These are phyloP conservation scores for Beauveria medogensis DNA, from an alignment of 2,329 filamentous ascomycete species.

Conservation along the genomic window DNA sequence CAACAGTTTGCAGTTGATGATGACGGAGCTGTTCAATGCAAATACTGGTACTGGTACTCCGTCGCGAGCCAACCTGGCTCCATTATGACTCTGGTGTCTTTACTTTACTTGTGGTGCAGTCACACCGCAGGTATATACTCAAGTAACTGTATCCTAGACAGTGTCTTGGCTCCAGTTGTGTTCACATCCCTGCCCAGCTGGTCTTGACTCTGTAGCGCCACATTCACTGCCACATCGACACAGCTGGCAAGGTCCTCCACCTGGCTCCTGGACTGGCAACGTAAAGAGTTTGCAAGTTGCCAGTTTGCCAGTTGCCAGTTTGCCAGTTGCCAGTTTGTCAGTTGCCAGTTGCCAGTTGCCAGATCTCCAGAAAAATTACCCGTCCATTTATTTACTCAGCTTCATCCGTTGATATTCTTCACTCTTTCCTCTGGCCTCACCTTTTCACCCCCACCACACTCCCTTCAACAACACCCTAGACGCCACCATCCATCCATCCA, in stretches of 20 bases:
- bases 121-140: neutral
- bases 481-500: neutral
- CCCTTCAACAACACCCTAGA: neutral
- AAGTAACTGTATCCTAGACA: neutral
- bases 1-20: neutral
- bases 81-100: neutral
- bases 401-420: neutral
- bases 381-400: neutral
- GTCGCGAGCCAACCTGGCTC: neutral
- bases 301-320: neutral
- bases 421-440: neutral
- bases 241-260: neutral
- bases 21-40: neutral
- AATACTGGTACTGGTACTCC: no score
- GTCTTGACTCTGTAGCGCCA: neutral
- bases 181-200: conserved; percentile 5
- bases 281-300: neutral
- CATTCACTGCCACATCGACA: conserved; percentile 2
- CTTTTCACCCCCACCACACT: neutral
- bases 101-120: no score
- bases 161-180: neutral
- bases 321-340: no score
- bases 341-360: neutral
- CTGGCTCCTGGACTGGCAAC: neutral
- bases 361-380: neutral